These are phyloP conservation scores for Termitomyces sp. DNA, from an alignment of 768 basidiomycete species.

Conservation along the genomic window DNA sequence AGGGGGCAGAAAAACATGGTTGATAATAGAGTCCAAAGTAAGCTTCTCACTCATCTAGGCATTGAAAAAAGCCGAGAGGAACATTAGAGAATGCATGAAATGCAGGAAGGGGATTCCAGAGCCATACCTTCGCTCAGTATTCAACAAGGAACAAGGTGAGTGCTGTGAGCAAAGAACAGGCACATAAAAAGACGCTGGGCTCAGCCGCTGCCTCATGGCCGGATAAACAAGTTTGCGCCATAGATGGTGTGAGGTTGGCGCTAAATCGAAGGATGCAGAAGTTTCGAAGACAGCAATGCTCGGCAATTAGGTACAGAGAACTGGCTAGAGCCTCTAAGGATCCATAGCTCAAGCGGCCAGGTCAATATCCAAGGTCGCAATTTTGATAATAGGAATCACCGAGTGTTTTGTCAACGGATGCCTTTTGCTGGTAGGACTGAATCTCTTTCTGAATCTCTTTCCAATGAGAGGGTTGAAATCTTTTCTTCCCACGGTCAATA, in stretches of 20 bases:
- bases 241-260: not conserved
- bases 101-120: not conserved
- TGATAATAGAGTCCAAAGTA: not conserved
- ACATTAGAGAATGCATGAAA: not conserved
- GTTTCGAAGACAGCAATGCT: not conserved
- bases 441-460: too few species aligned
- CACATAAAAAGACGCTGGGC: not conserved
- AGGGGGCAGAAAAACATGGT: not conserved
- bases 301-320: not conserved
- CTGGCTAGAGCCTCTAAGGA: not conserved
- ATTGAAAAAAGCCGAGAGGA: not conserved
- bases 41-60: not conserved
- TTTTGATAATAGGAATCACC: not conserved
- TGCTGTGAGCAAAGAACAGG: not conserved
- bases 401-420: not conserved
- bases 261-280: not conserved
- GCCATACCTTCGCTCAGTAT: not conserved
- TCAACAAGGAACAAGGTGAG: not conserved
- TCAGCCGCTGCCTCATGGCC: not conserved
- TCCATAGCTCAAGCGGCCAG: not conserved
- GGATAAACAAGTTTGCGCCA: not conserved
- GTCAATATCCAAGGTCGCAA: not conserved
- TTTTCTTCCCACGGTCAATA: too few species aligned
- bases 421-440: too few species aligned
- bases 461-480: not conserved